These are phyloP conservation scores for Solanum bulbocastanum DNA, from an alignment of 257 asterid genomes.

Conservation along the genomic window DNA sequence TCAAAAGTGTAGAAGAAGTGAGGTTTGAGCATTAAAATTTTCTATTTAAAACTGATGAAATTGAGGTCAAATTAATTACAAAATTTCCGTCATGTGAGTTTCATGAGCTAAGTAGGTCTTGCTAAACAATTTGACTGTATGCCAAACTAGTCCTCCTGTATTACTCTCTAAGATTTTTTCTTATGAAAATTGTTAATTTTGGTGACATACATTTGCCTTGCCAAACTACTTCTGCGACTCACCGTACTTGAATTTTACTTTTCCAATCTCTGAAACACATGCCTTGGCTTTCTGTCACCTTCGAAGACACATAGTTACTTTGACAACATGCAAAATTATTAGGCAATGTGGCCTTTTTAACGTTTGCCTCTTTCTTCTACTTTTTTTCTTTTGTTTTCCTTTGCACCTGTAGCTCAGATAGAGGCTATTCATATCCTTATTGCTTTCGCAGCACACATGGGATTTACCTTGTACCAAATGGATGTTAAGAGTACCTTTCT, in stretches of 20 bases:
- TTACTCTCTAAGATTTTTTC: too few relatives aligned
- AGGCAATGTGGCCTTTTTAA: background rate
- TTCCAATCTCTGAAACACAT: background rate
- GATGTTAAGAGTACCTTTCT: background rate
- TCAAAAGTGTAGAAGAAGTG: background rate
- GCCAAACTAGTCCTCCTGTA: too few relatives aligned
- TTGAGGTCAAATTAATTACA: background rate
- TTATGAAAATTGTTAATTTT: background rate
- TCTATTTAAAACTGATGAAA: background rate
- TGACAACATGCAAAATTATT: background rate
- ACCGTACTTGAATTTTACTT: background rate
- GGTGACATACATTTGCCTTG: background rate
- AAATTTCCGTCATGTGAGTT: background rate
- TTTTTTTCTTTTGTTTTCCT: too few relatives aligned
- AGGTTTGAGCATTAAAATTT: background rate
- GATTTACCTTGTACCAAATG: too few relatives aligned
- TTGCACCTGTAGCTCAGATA: background rate
- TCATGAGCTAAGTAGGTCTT: background rate
- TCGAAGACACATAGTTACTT: background rate
- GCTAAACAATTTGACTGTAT: too few relatives aligned
- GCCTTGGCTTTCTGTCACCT: background rate
- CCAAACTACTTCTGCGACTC: background rate
- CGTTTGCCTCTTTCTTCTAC: background rate
- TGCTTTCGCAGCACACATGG: background rate
- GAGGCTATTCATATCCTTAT: background rate